These are phyloP conservation scores for Prinsepia uniflora DNA, from an alignment of 306 rosid species.

Conservation along the genomic window DNA sequence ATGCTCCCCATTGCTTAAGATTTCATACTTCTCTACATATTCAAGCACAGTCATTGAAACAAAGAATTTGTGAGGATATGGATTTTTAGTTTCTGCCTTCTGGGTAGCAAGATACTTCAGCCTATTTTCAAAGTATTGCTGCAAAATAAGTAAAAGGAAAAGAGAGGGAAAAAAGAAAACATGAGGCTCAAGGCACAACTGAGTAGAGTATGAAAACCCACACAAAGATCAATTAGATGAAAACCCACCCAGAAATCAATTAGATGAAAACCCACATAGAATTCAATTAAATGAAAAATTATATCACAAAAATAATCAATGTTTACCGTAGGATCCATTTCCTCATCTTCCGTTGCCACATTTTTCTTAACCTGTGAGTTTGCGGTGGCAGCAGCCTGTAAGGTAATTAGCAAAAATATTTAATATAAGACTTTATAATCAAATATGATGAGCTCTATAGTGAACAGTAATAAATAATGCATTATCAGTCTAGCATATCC, in stretches of 20 bases:
- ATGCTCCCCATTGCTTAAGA: constrained; percentile 65
- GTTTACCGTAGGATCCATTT: constrained; percentile 87
- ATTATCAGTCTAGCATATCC: neutral
- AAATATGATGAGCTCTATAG: neutral
- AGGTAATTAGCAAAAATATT: constrained; percentile 4
- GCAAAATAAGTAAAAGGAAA: constrained; percentile 23
- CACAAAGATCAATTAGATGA: neutral
- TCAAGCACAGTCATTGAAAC: constrained; percentile 48
- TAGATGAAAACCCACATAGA: neutral
- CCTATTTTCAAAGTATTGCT: constrained; percentile 90
- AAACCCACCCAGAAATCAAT: neutral
- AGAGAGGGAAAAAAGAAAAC: neutral
- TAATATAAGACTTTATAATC: constrained; percentile 6
- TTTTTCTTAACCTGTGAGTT: constrained; percentile 48
- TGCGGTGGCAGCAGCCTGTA: constrained; percentile 51
- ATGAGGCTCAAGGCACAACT: neutral
- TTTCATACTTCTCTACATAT: constrained; percentile 45
- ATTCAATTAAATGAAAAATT: neutral
- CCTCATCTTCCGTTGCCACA: constrained; percentile 62
- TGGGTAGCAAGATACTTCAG: constrained; percentile 55
- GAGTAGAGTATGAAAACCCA: neutral
- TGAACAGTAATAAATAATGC: neutral
- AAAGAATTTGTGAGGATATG: constrained; percentile 79
- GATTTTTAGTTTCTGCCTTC: constrained; percentile 52
- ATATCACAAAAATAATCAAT: neutral